Evolutionary conservation across 352 stramenopile genomes (phyloP).

Genomic region (Globisporangium radiosum): DNA sequence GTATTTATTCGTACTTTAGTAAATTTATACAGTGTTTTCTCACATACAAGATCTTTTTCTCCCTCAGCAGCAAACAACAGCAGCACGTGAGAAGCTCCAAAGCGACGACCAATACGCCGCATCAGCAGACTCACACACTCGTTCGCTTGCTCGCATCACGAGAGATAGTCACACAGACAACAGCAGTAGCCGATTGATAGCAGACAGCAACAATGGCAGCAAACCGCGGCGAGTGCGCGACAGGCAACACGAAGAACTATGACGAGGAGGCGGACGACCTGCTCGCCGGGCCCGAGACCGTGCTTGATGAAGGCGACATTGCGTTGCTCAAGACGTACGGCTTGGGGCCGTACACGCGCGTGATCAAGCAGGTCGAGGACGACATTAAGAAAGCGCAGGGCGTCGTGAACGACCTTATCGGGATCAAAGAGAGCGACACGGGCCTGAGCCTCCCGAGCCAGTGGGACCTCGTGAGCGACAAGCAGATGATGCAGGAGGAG

Average conservation of each 20-base stretch:
- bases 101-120: too few relatives aligned
- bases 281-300: slow-evolving; percentile 64
- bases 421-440: slow-evolving; percentile 99
- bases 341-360: slow-evolving; percentile 93
- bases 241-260: slow-evolving; percentile 93
- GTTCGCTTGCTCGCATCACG: too few relatives aligned
- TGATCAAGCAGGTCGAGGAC: slow-evolving; percentile 97
- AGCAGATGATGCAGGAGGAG: slow-evolving; percentile 99
- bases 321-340: slow-evolving; percentile 99
- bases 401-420: slow-evolving; percentile 88
- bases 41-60: too few relatives aligned
- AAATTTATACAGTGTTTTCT: too few relatives aligned
- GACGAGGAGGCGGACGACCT: slow-evolving; percentile 91
- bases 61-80: too few relatives aligned
- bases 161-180: too few relatives aligned
- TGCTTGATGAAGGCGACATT: slow-evolving; percentile 95
- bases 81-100: too few relatives aligned
- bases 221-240: slow-evolving; percentile 91
- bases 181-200: too few relatives aligned
- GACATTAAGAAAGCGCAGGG: slow-evolving; percentile 98
- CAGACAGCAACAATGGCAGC: slow-evolving; percentile 10
- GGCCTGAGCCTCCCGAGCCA: slow-evolving; percentile 96
- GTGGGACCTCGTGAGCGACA: slow-evolving; percentile 99
- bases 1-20: too few relatives aligned
- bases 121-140: too few relatives aligned